Evolutionary conservation across 306 rosid genomes (phyloP).

Genomic region (Cucurbita moschata): DNA sequence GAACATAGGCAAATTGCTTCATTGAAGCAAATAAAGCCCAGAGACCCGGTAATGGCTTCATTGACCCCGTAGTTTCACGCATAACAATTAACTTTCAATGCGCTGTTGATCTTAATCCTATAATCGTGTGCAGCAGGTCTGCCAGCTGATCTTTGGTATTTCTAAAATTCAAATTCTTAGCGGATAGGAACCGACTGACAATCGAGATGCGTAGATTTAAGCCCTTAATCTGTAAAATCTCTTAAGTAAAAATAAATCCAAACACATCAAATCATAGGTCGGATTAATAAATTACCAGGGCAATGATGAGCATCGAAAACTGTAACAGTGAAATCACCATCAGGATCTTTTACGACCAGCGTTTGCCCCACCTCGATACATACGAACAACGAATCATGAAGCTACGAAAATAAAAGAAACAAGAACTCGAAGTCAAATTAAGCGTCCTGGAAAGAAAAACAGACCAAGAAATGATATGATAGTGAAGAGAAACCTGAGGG

Average conservation of each 20-base stretch:
- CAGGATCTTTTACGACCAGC: constrained; percentile 32
- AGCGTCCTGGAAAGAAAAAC: neutral
- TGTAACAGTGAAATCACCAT: constrained; percentile 40
- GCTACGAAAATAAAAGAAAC: constrained; percentile 10
- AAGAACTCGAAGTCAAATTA: neutral
- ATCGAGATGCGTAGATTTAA: neutral
- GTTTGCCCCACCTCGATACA: constrained; percentile 42
- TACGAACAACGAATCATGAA: constrained; percentile 33
- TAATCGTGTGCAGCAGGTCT: neutral
- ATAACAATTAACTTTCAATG: neutral
- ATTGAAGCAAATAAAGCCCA: neutral
- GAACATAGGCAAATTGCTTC: neutral
- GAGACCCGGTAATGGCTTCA: neutral
- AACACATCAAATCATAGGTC: neutral
- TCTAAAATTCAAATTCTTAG: neutral
- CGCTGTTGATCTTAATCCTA: neutral
- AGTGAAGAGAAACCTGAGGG: constrained; percentile 22
- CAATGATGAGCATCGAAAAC: constrained; percentile 75
- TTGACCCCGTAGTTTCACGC: neutral
- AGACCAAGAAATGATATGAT: neutral
- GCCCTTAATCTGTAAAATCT: neutral
- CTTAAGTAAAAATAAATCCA: neutral
- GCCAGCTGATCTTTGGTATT: too few relatives aligned
- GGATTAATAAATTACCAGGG: constrained; percentile 31
- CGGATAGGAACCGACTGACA: neutral